Evolutionary conservation across 1,284 basidiomycete species (phyloP), one percentile per base, ranked within the genome.

Genomic region (Mycosarcoma mackinlayi): DNA sequence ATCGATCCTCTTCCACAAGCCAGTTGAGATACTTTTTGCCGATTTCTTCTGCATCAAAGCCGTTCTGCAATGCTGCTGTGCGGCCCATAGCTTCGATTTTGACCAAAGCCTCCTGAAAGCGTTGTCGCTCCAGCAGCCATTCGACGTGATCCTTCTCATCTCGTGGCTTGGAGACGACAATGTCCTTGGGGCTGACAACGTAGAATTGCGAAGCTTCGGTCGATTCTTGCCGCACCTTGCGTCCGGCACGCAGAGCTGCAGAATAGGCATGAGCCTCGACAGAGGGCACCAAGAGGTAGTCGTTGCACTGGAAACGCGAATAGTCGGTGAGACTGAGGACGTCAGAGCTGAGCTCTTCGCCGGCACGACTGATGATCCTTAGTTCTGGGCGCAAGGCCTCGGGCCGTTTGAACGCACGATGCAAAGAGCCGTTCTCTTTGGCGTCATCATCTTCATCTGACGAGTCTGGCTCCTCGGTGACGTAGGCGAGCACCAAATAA

Each of bases 291-390:
- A 97, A 85, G 16, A 88, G 84, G 79, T 98, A 98, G 83, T 98
- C 95, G 78, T 94, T 94, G 83, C 94, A 98, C 16, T 90, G 89
- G 87, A 92, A 96, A 14, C 88, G 85, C 78, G 92, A 89, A 81
- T 88, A 97, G 63, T 89, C 88, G 13, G 88, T 85, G 34, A 99
- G 87, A 44, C 88, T 88, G 44, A 98, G 86, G 1, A 91, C 92
- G 80, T 98, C 95, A 0, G 89, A 88, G 1, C 92, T 89, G 10
- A 93, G 86, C 83, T 98, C 94, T 78, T 98, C 93, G 1, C 95
- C 95, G 0, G 87, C 86, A 10, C 89, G 88, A 9, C 92, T 92
- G 70, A 99, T 91, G 71, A 98, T 91, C 10, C 94, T 89, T 44
- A 99, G 86, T 83, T 98, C 95, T 2, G 96, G 95, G 21, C 91